Percentiles rank a stretch among this genome's conserved stretches.
Conservation (phyloP, 2,329 filamentous ascomycete genomes). For the Westerdykella sp. region DNA sequence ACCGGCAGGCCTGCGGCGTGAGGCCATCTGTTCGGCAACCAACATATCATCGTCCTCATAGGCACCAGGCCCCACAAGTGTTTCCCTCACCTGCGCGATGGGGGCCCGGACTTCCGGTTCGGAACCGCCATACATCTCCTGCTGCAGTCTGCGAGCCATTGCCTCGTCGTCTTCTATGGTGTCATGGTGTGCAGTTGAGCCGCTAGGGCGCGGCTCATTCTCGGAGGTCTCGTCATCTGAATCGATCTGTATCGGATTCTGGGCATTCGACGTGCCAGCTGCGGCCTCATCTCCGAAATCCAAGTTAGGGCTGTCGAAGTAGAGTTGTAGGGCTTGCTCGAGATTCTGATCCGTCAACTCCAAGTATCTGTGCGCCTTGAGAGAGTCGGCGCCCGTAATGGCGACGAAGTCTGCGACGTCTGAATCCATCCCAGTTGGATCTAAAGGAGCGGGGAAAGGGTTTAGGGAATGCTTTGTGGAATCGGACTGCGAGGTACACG, state of each 20-base stretch:
- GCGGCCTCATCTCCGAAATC: constrained; percentile 42
- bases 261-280: constrained; percentile 24
- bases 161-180: constrained; percentile 80
- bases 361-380: constrained; percentile 75
- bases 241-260: constrained; percentile 63
- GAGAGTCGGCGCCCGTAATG: constrained; percentile 69
- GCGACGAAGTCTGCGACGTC: constrained; percentile 68
- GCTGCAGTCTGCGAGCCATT: constrained; percentile 84
- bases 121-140: constrained; percentile 68
- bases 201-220: constrained; percentile 12
- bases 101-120: constrained; percentile 72
- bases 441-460: too few relatives aligned
- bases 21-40: constrained; percentile 57
- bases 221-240: constrained; percentile 64
- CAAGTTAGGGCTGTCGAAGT: constrained; percentile 79
- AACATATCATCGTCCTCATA: constrained; percentile 53
- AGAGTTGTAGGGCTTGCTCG: constrained; percentile 81
- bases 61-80: constrained; percentile 67
- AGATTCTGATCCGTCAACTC: constrained; percentile 78
- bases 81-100: constrained; percentile 86
- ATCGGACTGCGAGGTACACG: too few relatives aligned
- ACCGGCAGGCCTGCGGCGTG: constrained; percentile 39
- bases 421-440: constrained; percentile 38
- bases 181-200: constrained; percentile 12
- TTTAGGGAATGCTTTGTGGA: too few relatives aligned